phyloP scores from a whole-genome alignment of 495 filamentous ascomycete species.

The Ramalina intermedia region DNA sequence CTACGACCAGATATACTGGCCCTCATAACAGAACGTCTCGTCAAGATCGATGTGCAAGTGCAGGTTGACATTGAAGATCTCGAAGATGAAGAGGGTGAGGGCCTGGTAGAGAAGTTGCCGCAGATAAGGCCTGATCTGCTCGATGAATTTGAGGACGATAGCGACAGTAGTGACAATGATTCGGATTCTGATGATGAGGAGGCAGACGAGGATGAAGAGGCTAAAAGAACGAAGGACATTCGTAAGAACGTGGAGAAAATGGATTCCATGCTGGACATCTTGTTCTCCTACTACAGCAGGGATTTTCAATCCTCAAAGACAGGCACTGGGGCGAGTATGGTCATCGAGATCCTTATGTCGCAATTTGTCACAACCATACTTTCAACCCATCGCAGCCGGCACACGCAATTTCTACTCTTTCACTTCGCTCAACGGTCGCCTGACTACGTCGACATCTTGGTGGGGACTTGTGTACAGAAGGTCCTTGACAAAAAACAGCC shows the following conservation, averaged over 20 bases:
- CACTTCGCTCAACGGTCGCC: slow-evolving; percentile 75
- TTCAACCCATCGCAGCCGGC: slow-evolving; percentile 73
- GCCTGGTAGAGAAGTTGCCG: slow-evolving; percentile 19
- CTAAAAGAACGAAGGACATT: slow-evolving; percentile 40
- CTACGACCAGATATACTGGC: slow-evolving; percentile 72
- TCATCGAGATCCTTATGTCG: slow-evolving; percentile 46
- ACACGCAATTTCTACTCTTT: slow-evolving; percentile 84
- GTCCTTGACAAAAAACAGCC: slow-evolving; percentile 48
- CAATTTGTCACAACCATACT: slow-evolving; percentile 78
- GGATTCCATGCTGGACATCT: slow-evolving; percentile 76
- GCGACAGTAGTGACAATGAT: slow-evolving; percentile 24
- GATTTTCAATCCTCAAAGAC: slow-evolving; percentile 40
- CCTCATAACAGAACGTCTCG: slow-evolving; percentile 65
- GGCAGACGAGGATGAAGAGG: slow-evolving; percentile 30
- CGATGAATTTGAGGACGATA: slow-evolving; percentile 22
- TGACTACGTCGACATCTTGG: slow-evolving; percentile 62
- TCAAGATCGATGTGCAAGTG: slow-evolving; percentile 89
- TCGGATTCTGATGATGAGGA: slow-evolving; percentile 40
- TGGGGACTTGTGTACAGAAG: slow-evolving; percentile 59
- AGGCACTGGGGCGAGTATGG: slow-evolving; percentile 40
- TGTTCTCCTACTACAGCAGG: slow-evolving; percentile 69
- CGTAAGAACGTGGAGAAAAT: slow-evolving; percentile 78
- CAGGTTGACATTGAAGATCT: slow-evolving; percentile 83
- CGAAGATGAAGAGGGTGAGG: slow-evolving; percentile 50
- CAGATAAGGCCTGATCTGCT: slow-evolving; percentile 15